Conservation (phyloP, 202 grass and related monocot species). For the Carex arenaria region DNA sequence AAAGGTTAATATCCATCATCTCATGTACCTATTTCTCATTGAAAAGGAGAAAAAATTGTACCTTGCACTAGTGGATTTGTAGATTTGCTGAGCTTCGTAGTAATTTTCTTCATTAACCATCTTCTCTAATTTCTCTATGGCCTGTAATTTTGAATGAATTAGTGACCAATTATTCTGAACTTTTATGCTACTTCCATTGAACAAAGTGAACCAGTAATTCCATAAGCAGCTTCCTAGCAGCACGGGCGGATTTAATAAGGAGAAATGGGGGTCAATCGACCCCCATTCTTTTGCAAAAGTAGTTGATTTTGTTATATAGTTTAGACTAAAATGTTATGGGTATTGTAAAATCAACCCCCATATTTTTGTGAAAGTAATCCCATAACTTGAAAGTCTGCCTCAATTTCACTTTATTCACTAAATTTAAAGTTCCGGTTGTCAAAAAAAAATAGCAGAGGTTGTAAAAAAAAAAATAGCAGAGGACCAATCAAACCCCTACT, state of each 20-base stretch:
- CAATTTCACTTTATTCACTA: background rate
- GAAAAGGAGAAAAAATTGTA: slow-evolving; percentile 25
- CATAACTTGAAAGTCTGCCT: too few species aligned
- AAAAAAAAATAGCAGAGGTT: background rate
- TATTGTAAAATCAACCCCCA: too few species aligned
- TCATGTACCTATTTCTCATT: background rate
- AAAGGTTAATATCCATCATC: background rate
- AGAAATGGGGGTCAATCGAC: too few species aligned
- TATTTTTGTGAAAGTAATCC: too few species aligned
- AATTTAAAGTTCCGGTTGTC: background rate
- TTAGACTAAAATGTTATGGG: too few species aligned
- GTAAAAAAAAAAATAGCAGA: background rate
- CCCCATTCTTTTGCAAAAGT: too few species aligned
- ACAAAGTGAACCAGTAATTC: background rate
- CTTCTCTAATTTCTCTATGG: slow-evolving; percentile 63
- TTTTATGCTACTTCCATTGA: background rate
- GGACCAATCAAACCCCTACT: background rate
- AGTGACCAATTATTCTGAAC: background rate
- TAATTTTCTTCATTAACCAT: slow-evolving; percentile 75
- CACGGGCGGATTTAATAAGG: too few species aligned
- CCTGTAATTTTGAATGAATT: slow-evolving; percentile 32
- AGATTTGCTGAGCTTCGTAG: slow-evolving; percentile 95
- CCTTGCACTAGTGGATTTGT: slow-evolving; percentile 85
- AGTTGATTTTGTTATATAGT: too few species aligned
- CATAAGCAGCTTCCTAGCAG: background rate